A percentile compares a stretch with the other conserved stretches of the same genome.
Conservation (phyloP, 768 basidiomycete species). For the Exidia glandulosa region DNA sequence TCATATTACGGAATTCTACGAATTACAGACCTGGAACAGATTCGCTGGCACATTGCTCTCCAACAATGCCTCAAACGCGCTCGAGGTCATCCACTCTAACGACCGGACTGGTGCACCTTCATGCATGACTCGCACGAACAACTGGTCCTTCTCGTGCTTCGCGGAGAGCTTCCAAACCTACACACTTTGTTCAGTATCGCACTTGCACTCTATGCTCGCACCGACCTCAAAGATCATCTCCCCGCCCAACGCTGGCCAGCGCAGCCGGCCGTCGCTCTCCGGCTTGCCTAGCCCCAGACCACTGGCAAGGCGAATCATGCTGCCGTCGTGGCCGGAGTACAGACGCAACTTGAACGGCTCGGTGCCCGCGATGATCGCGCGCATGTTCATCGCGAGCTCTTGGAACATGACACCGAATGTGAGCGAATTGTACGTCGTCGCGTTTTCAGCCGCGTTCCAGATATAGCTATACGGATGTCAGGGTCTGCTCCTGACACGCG, state of each 20-base stretch:
- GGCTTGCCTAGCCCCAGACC: slow-evolving; percentile 29
- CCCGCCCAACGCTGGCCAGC: slow-evolving; percentile 30
- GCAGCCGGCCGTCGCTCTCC: slow-evolving; percentile 6
- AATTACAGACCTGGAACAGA: slow-evolving; percentile 6
- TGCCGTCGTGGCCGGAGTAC: slow-evolving; percentile 39
- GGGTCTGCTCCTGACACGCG: neutral
- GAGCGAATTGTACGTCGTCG: slow-evolving; percentile 31
- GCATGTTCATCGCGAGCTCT: slow-evolving; percentile 32
- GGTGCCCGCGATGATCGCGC: slow-evolving; percentile 20
- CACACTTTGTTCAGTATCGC: neutral
- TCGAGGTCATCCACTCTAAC: slow-evolving; percentile 27
- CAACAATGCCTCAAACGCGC: slow-evolving; percentile 23
- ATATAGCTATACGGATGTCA: slow-evolving; percentile 28
- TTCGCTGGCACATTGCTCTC: slow-evolving; percentile 24
- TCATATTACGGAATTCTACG: too few relatives aligned
- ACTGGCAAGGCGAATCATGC: slow-evolving; percentile 31
- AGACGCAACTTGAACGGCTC: slow-evolving; percentile 28
- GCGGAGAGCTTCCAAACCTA: neutral
- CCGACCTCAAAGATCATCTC: slow-evolving; percentile 9
- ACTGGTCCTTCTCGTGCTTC: slow-evolving; percentile 1
- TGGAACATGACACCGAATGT: slow-evolving; percentile 37
- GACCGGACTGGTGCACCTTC: slow-evolving; percentile 29
- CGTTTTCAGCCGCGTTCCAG: slow-evolving; percentile 36
- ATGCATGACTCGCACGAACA: slow-evolving; percentile 33
- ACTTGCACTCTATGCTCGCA: neutral